Evolutionary conservation across 805 yeast genomes (phyloP), one percentile per base, ranked within the genome.

Genomic region (Saturnispora kantuleensis): DNA sequence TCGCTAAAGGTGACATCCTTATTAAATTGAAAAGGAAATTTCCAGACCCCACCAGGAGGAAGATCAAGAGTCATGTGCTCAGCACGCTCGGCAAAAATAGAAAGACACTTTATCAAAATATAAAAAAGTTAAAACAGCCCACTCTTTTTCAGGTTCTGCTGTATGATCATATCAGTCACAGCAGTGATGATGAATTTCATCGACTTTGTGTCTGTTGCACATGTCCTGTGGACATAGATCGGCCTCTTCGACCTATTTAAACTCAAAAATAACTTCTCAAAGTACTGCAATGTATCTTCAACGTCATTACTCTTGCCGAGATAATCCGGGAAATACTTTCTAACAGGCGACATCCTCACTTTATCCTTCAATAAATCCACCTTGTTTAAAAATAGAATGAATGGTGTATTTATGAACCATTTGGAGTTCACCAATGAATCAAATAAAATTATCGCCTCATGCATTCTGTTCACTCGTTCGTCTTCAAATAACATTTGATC

Each of bases 401-500:
- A 83, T 2, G 97, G 95, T 5, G 96, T 88, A 50, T 81, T 72
- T 30, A 65, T 61, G 63, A 93, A 89, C 94, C 95, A 88, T 54
- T 72, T 70, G 3, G 95, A 85, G 59, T 88, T 89, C 56, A 90
- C 79, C 38, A 89, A 67, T 3, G 93, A 75, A 52, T 84, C 87
- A 58, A 90, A 93, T 44, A 93, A 65, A 65, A 81, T 77, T 42
- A 93, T 74, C 1, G 96, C 78, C 65, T 93, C 98, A 53, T 79
- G 84, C 84, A 93, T 83, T 55, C 97, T 73, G 64, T 89, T 89
- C 21, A 85, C 94, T 12, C 82, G 64, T 52, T 80, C 84, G 62
- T 90, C 97, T 62, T 90, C 98, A 65, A 84, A 87, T 39, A 93
- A 65, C 68, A 75, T 79, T 64, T 90, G 96, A 64, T 90, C 97